phyloP scores from a whole-genome alignment of 441 rosid genomes.

The Eutrema salsugineum region DNA sequence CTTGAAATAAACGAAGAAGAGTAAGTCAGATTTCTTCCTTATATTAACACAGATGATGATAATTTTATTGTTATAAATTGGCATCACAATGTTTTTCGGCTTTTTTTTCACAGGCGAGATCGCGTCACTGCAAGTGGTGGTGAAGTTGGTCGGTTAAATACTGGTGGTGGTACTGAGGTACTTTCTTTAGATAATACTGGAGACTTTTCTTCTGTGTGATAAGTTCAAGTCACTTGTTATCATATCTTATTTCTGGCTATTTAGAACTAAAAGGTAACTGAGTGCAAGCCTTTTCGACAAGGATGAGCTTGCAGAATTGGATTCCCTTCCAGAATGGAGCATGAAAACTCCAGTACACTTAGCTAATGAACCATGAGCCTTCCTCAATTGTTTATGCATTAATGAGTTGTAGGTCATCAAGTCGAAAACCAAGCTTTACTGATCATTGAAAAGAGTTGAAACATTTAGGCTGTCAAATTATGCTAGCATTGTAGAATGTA shows the following conservation, averaged over 20 bases:
- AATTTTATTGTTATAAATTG: constrained; percentile 2
- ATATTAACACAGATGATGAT: neutral
- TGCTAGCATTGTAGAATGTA: neutral
- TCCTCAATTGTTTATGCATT: no score
- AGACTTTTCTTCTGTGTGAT: neutral
- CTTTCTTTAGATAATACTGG: constrained; percentile 9
- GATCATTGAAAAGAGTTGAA: neutral
- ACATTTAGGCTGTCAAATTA: neutral
- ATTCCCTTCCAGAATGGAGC: neutral
- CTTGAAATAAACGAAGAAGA: constrained; percentile 93
- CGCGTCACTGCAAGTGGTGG: constrained; percentile 98
- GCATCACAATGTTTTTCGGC: constrained; percentile 6
- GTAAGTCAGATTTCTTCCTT: constrained; percentile 45
- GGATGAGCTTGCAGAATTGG: neutral
- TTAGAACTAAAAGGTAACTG: neutral
- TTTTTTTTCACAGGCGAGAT: constrained; percentile 55
- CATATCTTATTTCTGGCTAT: neutral
- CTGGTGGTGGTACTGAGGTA: constrained; percentile 99
- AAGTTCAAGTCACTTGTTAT: neutral
- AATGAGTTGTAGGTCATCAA: neutral
- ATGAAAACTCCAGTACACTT: neutral
- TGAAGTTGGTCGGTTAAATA: constrained; percentile 94
- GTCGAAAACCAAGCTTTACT: neutral
- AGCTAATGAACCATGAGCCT: neutral
- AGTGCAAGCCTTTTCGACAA: neutral